Percentiles rank a stretch among this genome's conserved stretches.
These are phyloP conservation scores for Nakazawaea siamensis DNA, from an alignment of 805 yeast genomes.

Conservation along the genomic window DNA sequence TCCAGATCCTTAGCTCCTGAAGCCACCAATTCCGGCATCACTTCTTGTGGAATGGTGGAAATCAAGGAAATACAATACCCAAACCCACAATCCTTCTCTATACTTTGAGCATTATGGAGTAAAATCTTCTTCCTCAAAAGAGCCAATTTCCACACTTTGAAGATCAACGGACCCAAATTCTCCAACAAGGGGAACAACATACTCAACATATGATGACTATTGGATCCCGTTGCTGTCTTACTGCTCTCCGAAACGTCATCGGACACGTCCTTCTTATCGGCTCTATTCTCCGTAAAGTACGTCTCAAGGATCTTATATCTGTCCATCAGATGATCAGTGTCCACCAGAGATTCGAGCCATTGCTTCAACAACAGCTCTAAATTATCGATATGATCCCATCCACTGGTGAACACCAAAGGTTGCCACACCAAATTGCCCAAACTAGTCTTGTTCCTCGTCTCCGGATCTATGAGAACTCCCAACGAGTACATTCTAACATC, in stretches of 20 bases:
- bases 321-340: constrained; percentile 10
- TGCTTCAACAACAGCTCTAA: constrained; percentile 21
- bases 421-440: constrained; percentile 23
- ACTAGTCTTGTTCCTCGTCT: constrained; percentile 4
- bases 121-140: constrained; percentile 50
- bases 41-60: constrained; percentile 56
- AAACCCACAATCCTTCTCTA: constrained; percentile 37
- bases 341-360: constrained; percentile 18
- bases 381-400: constrained; percentile 33
- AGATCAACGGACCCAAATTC: constrained; percentile 55
- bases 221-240: neutral
- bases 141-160: constrained; percentile 55
- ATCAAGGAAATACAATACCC: constrained; percentile 51
- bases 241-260: constrained; percentile 6
- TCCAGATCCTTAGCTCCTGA: constrained; percentile 14
- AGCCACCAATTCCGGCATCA: constrained; percentile 26
- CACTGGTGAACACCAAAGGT: constrained; percentile 30
- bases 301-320: constrained; percentile 14
- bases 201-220: constrained; percentile 32
- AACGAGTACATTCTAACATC: constrained; percentile 55
- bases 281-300: constrained; percentile 23
- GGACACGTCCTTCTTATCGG: constrained; percentile 17
- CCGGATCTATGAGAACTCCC: constrained; percentile 49
- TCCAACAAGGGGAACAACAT: constrained; percentile 38
- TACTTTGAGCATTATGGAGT: constrained; percentile 27